Evolutionary conservation across 1,284 basidiomycete species (phyloP).

Genomic region (Cryptococcus deneoformans): DNA sequence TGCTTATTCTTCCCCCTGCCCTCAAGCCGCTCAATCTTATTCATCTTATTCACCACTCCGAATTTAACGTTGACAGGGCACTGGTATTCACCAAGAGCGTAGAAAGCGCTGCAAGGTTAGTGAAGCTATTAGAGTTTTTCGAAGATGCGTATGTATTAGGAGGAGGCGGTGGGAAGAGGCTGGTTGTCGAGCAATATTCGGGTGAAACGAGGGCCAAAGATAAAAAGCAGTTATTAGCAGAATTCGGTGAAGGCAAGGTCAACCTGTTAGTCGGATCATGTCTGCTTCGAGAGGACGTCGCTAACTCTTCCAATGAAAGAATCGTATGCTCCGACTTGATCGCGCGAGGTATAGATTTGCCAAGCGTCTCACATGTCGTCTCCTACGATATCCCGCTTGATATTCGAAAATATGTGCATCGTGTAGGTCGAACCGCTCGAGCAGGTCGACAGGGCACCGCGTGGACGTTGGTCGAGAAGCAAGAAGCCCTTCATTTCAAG

Average conservation of each 20-base stretch:
- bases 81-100: slow-evolving; percentile 96
- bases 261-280: slow-evolving; percentile 62
- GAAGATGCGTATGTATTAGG: slow-evolving; percentile 55
- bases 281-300: background rate
- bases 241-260: slow-evolving; percentile 76
- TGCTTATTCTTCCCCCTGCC: slow-evolving; percentile 73
- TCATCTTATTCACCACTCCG: slow-evolving; percentile 64
- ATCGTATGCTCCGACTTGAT: slow-evolving; percentile 94
- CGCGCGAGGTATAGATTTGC: slow-evolving; percentile 95
- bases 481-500: slow-evolving; percentile 93
- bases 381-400: slow-evolving; percentile 96
- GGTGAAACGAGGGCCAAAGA: slow-evolving; percentile 76
- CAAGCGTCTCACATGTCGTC: slow-evolving; percentile 84
- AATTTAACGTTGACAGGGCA: slow-evolving; percentile 49
- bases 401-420: slow-evolving; percentile 95
- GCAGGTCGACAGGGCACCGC: slow-evolving; percentile 82
- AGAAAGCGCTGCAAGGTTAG: slow-evolving; percentile 80
- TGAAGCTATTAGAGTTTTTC: slow-evolving; percentile 79
- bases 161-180: slow-evolving; percentile 27
- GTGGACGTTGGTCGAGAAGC: slow-evolving; percentile 94
- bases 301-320: slow-evolving; percentile 51
- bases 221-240: slow-evolving; percentile 62
- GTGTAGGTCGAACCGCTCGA: slow-evolving; percentile 90
- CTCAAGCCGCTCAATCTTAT: slow-evolving; percentile 89
- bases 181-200: slow-evolving; percentile 71